These are phyloP conservation scores for Yarrowia porcina DNA, from an alignment of 805 yeast species.

Conservation along the genomic window DNA sequence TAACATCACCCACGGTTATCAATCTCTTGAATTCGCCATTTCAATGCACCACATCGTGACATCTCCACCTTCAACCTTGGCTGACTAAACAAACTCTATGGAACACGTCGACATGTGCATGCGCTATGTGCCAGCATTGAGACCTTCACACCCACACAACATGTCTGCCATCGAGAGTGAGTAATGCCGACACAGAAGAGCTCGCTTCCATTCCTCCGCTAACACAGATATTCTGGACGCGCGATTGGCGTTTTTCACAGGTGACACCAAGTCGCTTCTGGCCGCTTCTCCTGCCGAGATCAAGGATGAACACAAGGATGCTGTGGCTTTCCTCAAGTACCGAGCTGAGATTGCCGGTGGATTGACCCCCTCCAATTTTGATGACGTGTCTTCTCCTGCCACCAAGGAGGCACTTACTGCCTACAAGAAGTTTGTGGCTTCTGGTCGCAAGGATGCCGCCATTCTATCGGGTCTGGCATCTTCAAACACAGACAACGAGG, in stretches of 20 bases:
- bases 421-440: conserved; percentile 33
- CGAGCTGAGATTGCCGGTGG: conserved; percentile 43
- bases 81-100: not conserved
- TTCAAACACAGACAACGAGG: conserved; percentile 34
- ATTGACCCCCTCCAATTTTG: conserved; percentile 30
- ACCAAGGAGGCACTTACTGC: conserved; percentile 30
- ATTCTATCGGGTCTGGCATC: conserved; percentile 25
- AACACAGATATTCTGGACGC: conserved; percentile 19
- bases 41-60: too few species aligned
- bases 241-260: conserved; percentile 41
- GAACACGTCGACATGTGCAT: not conserved
- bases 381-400: conserved; percentile 31
- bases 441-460: conserved; percentile 32
- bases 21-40: too few species aligned
- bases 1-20: too few species aligned
- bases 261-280: conserved; percentile 40
- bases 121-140: not conserved
- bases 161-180: conserved; percentile 20
- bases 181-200: not conserved
- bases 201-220: not conserved
- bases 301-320: conserved; percentile 29
- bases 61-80: not conserved
- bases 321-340: conserved; percentile 38
- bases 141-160: not conserved
- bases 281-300: conserved; percentile 32